Base-by-base conservation (phyloP, 2,329 filamentous ascomycete species). In the Clarireedia monteithiana region DNA sequence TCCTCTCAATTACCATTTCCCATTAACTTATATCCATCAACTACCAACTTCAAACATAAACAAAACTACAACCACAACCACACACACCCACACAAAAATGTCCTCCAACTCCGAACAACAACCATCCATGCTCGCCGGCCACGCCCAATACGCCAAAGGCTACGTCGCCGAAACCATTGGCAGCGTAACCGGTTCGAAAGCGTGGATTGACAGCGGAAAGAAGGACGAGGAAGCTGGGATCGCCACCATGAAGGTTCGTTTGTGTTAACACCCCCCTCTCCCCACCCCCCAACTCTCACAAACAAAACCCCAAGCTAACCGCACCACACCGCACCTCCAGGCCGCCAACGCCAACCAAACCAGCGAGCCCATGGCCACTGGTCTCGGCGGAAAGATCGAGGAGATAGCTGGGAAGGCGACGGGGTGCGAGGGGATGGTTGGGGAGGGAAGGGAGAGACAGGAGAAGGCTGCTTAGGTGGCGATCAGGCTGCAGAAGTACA, bases 401-500 rank as follows among this genome's bases (percentile, higher is more conserved):
- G 80, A 88, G 73, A 66, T 83, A 48, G 80, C 82, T 0, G 85
- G 85, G 5, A 81, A 79, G 65, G 70, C 79, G 0, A 77, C 81
- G 0, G 85, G 85, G 0, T 89, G 85, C 61, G 81, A 85, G 69
- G 85, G 85, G 0, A 88, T 89, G 85, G 73, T 80, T 69, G 75
- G 77, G 54, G 83, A 86, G 68, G 84, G 83, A 0, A 74, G 72
- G 14, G 75, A 73, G 17, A 84, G 79, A 64, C 60, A 63, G 59
- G 58, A 53, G 20, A 64, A 63, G 47, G 55, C 57, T 38, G 20
- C 20, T 20, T 50, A 48, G 23, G 10, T 44, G 20, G 20, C 20
- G 50, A 23, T 26, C 7, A 2, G n/a, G 14, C 20, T 44, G 40
- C 10, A 20, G 6, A 12, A 40, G 14, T 40, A 40, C 17, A n/a